Evolutionary conservation across 352 stramenopile species (phyloP).

Genomic region (Globisporangium rhizosaccharum): DNA sequence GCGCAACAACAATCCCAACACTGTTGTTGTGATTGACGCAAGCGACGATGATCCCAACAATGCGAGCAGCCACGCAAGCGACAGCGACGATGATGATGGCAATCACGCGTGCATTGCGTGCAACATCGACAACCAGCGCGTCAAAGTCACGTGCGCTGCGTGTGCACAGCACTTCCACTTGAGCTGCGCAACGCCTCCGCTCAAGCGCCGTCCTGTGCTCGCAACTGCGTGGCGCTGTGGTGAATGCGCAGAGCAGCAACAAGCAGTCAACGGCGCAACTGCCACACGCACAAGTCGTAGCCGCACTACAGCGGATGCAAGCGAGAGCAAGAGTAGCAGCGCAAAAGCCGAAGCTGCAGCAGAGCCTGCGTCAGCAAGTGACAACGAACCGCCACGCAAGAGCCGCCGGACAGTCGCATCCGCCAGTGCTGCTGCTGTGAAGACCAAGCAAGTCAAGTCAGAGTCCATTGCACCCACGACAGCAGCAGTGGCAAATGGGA

Average conservation of each 20-base stretch:
- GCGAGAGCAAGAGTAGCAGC: not conserved
- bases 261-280: not conserved
- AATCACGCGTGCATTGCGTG: constrained; percentile 35
- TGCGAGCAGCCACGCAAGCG: constrained; percentile 2
- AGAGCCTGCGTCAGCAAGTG: too few species aligned
- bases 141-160: constrained; percentile 34
- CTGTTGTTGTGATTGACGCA: not conserved
- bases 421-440: not conserved
- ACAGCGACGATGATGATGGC: not conserved
- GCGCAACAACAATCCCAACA: not conserved
- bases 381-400: too few species aligned
- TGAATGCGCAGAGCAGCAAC: constrained; percentile 16
- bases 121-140: constrained; percentile 25
- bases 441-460: not conserved
- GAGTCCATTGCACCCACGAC: too few species aligned
- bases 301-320: not conserved
- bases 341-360: too few species aligned
- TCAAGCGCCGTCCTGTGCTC: constrained; percentile 37
- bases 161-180: constrained; percentile 50
- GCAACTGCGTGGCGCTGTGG: constrained; percentile 37
- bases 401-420: too few species aligned
- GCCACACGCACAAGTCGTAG: not conserved
- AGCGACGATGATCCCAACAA: not conserved
- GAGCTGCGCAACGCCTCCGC: constrained; percentile 41
- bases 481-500: not conserved